phyloP scores from a whole-genome alignment of 257 asterid species.

The Ilex aquifolium region DNA sequence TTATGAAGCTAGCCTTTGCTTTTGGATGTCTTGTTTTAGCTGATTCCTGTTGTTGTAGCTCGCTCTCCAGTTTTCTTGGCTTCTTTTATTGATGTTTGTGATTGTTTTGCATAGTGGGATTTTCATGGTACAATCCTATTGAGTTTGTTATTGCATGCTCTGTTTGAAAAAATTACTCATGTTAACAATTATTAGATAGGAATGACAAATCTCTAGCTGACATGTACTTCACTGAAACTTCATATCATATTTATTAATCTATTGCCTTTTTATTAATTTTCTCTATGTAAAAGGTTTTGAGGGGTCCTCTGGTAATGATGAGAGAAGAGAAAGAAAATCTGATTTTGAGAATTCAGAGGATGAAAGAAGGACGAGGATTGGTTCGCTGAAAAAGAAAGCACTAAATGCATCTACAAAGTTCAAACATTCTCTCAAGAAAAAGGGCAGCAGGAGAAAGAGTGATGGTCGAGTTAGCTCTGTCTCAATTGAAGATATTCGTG shows the following conservation, averaged over 20 bases:
- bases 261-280: constrained; percentile 13
- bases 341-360: constrained; percentile 89
- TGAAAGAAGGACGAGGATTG: constrained; percentile 71
- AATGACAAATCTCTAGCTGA: background rate
- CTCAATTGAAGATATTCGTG: constrained; percentile 81
- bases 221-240: background rate
- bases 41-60: background rate
- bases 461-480: constrained; percentile 78
- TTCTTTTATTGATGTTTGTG: too few species aligned
- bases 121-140: too few species aligned
- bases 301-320: constrained; percentile 74
- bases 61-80: background rate
- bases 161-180: background rate
- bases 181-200: background rate
- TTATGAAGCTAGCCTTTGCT: background rate
- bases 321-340: constrained; percentile 77
- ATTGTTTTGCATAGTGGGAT: too few species aligned
- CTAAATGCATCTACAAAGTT: constrained; percentile 74
- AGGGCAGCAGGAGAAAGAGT: constrained; percentile 59
- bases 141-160: background rate
- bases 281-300: constrained; percentile 52
- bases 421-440: constrained; percentile 84
- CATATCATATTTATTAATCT: background rate
- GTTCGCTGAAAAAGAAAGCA: constrained; percentile 79
- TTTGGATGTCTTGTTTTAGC: background rate